phyloP scores from a whole-genome alignment of 768 basidiomycete genomes.

The Trametes meyenii region DNA sequence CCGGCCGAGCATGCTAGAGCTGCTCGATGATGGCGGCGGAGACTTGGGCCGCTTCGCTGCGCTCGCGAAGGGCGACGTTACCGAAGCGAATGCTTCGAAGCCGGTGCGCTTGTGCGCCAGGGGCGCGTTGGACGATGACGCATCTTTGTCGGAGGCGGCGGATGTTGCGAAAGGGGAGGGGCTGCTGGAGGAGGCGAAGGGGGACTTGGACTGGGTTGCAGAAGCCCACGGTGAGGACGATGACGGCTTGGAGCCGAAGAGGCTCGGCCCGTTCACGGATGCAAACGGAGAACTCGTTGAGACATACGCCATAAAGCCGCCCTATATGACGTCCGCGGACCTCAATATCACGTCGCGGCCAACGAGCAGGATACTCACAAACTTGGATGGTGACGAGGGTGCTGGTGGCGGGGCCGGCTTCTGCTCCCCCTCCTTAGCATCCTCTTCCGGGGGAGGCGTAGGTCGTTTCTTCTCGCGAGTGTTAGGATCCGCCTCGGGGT shows the following conservation, averaged over 20 bases:
- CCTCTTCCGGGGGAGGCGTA: conserved; percentile 68
- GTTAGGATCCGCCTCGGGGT: conserved; percentile 62
- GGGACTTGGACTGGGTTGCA: conserved; percentile 15
- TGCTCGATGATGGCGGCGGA: conserved; percentile 38
- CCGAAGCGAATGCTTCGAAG: conserved; percentile 58
- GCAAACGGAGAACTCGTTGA: conserved; percentile 76
- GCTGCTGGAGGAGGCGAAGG: conserved; percentile 21
- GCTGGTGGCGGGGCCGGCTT: neutral
- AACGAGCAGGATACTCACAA: conserved; percentile 42
- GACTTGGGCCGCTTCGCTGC: conserved; percentile 55
- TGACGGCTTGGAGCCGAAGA: conserved; percentile 42
- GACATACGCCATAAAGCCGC: conserved; percentile 82
- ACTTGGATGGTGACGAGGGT: conserved; percentile 43
- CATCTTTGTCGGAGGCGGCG: conserved; percentile 35
- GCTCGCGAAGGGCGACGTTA: conserved; percentile 52
- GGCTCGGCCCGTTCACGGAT: conserved; percentile 67
- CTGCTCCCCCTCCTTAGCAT: conserved; percentile 22
- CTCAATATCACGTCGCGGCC: neutral
- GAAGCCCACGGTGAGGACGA: conserved; percentile 32
- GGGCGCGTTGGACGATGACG: neutral
- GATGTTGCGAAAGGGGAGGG: conserved; percentile 17
- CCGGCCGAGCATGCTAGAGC: conserved; percentile 31
- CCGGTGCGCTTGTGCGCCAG: conserved; percentile 50
- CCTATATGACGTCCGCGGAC: conserved; percentile 37
- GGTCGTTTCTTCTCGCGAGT: conserved; percentile 50